Percentiles rank a stretch among this genome's conserved stretches.
phyloP scores from a whole-genome alignment of 768 basidiomycete species.

The Termitomyces eurrhizus region DNA sequence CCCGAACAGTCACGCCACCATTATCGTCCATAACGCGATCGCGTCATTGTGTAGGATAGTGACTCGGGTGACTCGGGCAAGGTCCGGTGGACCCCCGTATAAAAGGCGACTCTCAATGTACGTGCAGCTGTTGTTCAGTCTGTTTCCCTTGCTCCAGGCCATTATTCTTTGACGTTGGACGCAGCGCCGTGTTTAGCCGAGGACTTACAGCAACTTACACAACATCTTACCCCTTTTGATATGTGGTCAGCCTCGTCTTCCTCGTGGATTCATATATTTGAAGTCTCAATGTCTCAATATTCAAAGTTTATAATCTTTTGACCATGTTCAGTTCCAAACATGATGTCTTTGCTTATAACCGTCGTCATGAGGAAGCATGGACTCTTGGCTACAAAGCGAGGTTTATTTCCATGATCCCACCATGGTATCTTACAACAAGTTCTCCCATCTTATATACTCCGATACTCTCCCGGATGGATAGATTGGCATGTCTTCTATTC shows the following conservation, averaged over 20 bases:
- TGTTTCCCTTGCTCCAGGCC: neutral
- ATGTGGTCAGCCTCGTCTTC: neutral
- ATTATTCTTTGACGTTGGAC: neutral
- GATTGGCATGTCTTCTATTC: neutral
- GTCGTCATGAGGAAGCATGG: neutral
- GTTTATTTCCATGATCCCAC: neutral
- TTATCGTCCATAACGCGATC: neutral
- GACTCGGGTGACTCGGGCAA: conserved; percentile 8
- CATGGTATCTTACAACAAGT: no score
- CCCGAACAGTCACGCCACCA: conserved; percentile 15
- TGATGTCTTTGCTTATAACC: neutral
- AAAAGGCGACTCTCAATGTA: neutral
- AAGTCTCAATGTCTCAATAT: neutral
- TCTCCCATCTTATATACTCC: neutral
- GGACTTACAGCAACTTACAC: neutral
- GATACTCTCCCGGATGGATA: neutral
- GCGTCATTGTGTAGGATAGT: neutral
- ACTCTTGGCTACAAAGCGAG: no score
- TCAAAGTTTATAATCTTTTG: neutral
- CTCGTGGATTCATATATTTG: neutral
- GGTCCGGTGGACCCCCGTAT: conserved; percentile 1
- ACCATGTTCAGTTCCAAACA: neutral
- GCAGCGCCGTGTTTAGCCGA: neutral
- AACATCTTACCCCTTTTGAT: neutral
- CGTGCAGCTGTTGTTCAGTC: neutral